Base-by-base conservation (phyloP, 495 filamentous ascomycete genomes). In the Penicillium roqueforti region DNA sequence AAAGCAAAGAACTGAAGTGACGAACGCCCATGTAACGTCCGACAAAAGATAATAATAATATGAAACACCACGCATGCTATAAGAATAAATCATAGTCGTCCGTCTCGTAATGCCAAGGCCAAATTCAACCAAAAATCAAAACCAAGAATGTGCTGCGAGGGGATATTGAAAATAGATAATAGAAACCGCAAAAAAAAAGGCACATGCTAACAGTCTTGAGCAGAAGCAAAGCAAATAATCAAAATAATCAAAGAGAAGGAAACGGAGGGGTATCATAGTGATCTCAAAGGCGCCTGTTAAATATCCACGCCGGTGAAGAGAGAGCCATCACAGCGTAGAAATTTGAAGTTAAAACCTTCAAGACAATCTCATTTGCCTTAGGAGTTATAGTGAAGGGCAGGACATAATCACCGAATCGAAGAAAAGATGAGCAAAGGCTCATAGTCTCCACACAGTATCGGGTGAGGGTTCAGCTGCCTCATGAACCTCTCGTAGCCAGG, bases 401-500 rank as follows among this genome's bases (percentile, higher is more conserved):
- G 41, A 54, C 19, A 47, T 14, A 34, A 25, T 22, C 18, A 23
- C 34, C 8, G 32, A 31, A 37, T 13, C 5, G 18, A 9, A 14
- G 23, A 47, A 41, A 29, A 38, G 14, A 36, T 7, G 14, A 25
- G 10, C 32, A 37, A 6, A 11, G 32, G 32, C 41, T 68, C 58
- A 77, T 14, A 76, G 57, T 41, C 62, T 73, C 75, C 75, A 77
- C 3, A 54, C 44, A 16, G 63, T 55, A 6, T 73, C 67, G 19
- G 68, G 39, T 1, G 66, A 58, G 51, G 49, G 60, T 19, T 70
- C 63, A 3, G 44, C 26, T 18, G 44, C 36, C 19, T 75, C 61
- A 20, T 63, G 53, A 23, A 72, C 55, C 26, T 69, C 70, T 10
- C 61, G 61, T 7, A 88, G 69, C 85, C 85, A 88, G 19, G 68